Conservation (phyloP, 1,284 basidiomycete species). For the Trichosporon sp. region DNA sequence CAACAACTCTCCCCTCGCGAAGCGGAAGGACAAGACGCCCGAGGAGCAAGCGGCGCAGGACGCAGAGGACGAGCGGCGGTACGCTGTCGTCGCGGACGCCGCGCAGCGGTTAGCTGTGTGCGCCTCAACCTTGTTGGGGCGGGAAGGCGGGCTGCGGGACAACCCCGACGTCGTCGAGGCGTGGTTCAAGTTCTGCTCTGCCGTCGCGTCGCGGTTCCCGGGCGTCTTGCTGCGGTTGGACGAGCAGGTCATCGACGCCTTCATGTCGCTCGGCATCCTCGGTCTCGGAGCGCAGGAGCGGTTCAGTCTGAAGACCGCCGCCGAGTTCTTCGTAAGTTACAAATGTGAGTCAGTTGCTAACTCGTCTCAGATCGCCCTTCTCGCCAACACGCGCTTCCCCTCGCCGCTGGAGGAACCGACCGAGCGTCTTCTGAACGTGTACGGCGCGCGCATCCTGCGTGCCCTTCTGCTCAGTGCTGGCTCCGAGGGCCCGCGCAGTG, state of each 20-base stretch:
- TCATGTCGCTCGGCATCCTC: conserved; percentile 71
- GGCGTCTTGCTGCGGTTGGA: conserved; percentile 70
- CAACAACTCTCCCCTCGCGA: conserved; percentile 56
- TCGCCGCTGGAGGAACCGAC: conserved; percentile 48
- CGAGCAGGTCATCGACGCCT: conserved; percentile 66
- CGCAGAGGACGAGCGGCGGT: conserved; percentile 40
- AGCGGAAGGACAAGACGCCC: conserved; percentile 42
- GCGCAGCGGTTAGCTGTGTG: conserved; percentile 66
- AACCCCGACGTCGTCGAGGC: conserved; percentile 86
- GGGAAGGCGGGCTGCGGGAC: conserved; percentile 65
- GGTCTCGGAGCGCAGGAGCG: conserved; percentile 77
- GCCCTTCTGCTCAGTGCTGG: conserved; percentile 76
- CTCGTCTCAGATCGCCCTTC: conserved; percentile 45
- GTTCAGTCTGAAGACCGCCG: conserved; percentile 79
- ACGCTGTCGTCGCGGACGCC: conserved; percentile 55
- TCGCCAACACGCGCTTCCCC: conserved; percentile 54
- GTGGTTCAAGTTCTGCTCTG: conserved; percentile 72
- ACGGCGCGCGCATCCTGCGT: conserved; percentile 68
- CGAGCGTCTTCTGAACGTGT: conserved; percentile 63
- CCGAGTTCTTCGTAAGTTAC: conserved; percentile 73
- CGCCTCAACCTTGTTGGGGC: conserved; percentile 64
- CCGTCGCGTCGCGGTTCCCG: conserved; percentile 71
- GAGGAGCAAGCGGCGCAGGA: conserved; percentile 37
- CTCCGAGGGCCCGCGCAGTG: conserved; percentile 75
- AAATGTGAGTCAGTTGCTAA: not conserved